phyloP scores from a whole-genome alignment of 2,329 filamentous ascomycete species.

The Hawksworthiomyces lignivorus region DNA sequence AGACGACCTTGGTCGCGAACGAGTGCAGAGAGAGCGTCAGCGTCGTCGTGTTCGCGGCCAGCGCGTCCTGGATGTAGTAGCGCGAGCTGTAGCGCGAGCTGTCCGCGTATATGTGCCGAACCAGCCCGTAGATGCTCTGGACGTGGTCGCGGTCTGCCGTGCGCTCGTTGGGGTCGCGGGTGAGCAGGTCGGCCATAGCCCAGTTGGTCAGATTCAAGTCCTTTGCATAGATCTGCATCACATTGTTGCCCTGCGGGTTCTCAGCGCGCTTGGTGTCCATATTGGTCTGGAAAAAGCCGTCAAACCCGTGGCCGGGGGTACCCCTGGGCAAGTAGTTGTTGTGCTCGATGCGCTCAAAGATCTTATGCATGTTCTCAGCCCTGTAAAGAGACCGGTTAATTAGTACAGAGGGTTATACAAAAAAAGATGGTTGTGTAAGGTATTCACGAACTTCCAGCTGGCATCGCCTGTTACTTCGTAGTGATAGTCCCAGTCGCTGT shows the following conservation, averaged over 20 bases:
- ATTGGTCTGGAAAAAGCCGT: conserved; percentile 28
- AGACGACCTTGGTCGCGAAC: conserved; percentile 23
- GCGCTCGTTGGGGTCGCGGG: conserved; percentile 45
- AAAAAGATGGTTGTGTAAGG: no score
- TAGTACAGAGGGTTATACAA: no score
- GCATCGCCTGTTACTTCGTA: conserved; percentile 22
- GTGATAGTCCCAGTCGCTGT: conserved; percentile 11
- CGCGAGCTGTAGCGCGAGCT: conserved; percentile 22
- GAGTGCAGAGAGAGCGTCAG: conserved; percentile 21
- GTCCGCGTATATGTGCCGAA: conserved; percentile 21
- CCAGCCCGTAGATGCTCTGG: conserved; percentile 20
- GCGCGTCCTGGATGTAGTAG: conserved; percentile 20
- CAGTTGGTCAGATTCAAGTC: conserved; percentile 15
- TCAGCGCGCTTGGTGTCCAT: conserved; percentile 10
- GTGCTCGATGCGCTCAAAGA: conserved; percentile 35
- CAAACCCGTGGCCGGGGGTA: conserved; percentile 33
- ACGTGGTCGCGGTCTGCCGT: conserved; percentile 21
- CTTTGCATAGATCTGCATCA: conserved; percentile 14
- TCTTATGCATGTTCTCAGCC: conserved; percentile 31
- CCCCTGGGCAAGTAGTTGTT: conserved; percentile 32
- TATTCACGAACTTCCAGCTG: no score
- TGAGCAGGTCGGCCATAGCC: conserved; percentile 9
- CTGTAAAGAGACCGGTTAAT: no score
- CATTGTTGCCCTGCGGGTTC: conserved; percentile 12
- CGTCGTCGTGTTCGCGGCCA: conserved; percentile 17